Evolutionary conservation across 345 rosid species (phyloP), one percentile per base, ranked within the genome.

Genomic region (Eucalyptus dawsonii): DNA sequence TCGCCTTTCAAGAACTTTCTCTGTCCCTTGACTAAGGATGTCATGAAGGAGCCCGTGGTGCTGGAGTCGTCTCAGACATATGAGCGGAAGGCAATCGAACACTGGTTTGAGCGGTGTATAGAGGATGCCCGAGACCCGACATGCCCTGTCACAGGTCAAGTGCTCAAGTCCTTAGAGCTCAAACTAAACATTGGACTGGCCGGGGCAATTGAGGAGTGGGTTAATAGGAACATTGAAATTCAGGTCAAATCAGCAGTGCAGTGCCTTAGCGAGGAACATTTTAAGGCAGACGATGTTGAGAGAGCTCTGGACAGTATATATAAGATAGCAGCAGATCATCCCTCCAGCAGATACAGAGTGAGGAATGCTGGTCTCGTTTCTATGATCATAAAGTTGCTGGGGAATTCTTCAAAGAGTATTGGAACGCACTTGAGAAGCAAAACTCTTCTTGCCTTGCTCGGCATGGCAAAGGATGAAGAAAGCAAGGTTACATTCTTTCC

Each of bases 181-280:
- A 92, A 93, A 88, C 93, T 89, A 12, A 93, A 90, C 92, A 90
- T 93, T 19, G 90, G 91, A 24, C 90, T 92, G 92, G 93, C 93
- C 2, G 93, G 92, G 86, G 93, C 93, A 7, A 92, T 93, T 54
- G 94, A 92, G 83, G 94, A 93, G 88, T 93, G 95, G 95, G 89
- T 92, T 80, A 90, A 88, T 80, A 91, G 93, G 92, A 92, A 90
- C 86, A 88, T 91, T 44, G 93, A 92, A 44, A 37, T 76, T 42
- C 85, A 40, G 85, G 85, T 76, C 29, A 76, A 40, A 40, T 87
- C 60, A 14, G 88, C 91, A 7, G 92, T 90, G 88, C 89, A 92
- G 81, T 80, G 76, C 85, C 92, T 93, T 42, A 83, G 88, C 21
- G 81, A 89, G 88, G 91, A 92, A 89, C 88, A 89, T 86, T 49